phyloP scores from a whole-genome alignment of 148 eudicot species.

The Fagopyrum tataricum region DNA sequence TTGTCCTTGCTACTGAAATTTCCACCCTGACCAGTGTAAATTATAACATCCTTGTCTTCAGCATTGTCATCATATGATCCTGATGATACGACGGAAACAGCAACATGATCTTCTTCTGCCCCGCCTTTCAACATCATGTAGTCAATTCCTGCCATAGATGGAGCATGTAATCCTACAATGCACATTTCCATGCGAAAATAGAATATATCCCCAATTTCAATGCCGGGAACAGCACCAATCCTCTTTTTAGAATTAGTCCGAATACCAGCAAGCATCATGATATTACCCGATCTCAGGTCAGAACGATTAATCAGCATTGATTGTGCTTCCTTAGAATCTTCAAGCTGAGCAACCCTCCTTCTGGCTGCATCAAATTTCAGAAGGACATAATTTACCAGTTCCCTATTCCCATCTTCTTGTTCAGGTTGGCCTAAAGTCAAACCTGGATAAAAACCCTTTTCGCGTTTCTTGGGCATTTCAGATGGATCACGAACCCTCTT shows the following conservation, averaged over 20 bases:
- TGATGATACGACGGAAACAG: slow-evolving; percentile 81
- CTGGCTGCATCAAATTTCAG: slow-evolving; percentile 60
- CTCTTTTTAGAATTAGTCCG: slow-evolving; percentile 62
- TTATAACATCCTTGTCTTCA: slow-evolving; percentile 59
- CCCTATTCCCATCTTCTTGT: slow-evolving; percentile 51
- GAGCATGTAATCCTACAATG: slow-evolving; percentile 78
- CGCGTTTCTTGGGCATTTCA: slow-evolving; percentile 19
- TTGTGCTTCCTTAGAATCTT: slow-evolving; percentile 48
- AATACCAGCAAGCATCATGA: slow-evolving; percentile 57
- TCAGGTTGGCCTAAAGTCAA: slow-evolving; percentile 30
- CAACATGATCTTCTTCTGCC: slow-evolving; percentile 65
- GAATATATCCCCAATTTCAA: slow-evolving; percentile 87
- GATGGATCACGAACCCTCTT: slow-evolving; percentile 21
- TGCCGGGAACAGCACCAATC: slow-evolving; percentile 74
- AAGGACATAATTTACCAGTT: slow-evolving; percentile 34
- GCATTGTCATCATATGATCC: slow-evolving; percentile 85
- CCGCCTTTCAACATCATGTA: slow-evolving; percentile 45
- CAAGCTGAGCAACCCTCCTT: slow-evolving; percentile 57
- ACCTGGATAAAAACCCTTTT: slow-evolving; percentile 24
- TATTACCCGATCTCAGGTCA: slow-evolving; percentile 47
- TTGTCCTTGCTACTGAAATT: slow-evolving; percentile 47
- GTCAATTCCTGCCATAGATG: slow-evolving; percentile 91
- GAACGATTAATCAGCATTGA: slow-evolving; percentile 52
- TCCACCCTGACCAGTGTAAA: slow-evolving; percentile 91
- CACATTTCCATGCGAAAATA: slow-evolving; percentile 93